Base-by-base conservation (phyloP, 2,329 filamentous ascomycete species). In the Scedosporium dehoogii region DNA sequence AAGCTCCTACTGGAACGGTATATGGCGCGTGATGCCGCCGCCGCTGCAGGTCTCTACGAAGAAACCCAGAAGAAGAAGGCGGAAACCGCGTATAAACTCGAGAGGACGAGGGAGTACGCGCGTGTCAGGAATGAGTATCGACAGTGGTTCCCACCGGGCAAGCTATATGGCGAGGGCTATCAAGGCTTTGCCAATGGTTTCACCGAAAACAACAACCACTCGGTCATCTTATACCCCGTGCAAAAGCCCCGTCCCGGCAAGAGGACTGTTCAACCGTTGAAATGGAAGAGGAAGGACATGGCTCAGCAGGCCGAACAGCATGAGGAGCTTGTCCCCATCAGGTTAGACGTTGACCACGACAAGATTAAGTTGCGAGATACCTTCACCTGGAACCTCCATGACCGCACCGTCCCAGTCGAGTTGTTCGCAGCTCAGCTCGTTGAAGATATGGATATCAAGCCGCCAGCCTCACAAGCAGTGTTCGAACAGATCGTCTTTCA, bases 341-440 rank as follows among this genome's bases (percentile, higher is more conserved):
- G 94, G 58, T 77, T 99, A 62, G 94, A 99, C 69, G 90, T 97
- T 59, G 94, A 99, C 70, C 90, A 90, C 83, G 93, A 97, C 67
- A 96, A 96, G 77, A 85, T 97, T 69, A 94, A 94, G 75, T 81
- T 99, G 64, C 89, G 94, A 73, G 94, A 99, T 74, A 97, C 94
- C 0, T 97, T 99, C 68, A 97, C 94, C 3, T 99, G 93, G 92
- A 99, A 99, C 73, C 81, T 97, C 42, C 91, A 97, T 76, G 94
- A 99, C 73, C 88, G 92, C 63, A 82, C 94, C 12, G 84, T 96
- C 3, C 82, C 85, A 23, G 85, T 88, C 21, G 89, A 96, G 63
- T 74, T 94, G 10, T 97, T 97, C 73, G 90, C 92, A 1, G 86
- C 91, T 63, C 92, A 94, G 72, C 80, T 99, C 21, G 85, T 97